Conservation (phyloP, 2,329 filamentous ascomycete genomes). For the Cordyceps fumosorosea region DNA sequence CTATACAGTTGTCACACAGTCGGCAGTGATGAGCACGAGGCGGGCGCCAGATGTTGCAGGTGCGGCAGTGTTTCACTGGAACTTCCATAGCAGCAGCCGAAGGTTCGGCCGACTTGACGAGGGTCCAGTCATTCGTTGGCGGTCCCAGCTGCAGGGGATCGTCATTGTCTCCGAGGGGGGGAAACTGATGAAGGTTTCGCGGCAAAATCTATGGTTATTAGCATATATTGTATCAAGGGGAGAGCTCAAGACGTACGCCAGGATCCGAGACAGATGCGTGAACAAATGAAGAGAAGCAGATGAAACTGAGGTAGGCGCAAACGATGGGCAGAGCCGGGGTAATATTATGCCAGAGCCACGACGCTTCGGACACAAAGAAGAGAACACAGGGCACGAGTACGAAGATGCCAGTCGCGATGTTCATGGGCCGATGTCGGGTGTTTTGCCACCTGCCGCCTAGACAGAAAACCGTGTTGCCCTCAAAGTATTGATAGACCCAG, state of each 20-base stretch:
- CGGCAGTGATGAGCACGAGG: slow-evolving; percentile 94
- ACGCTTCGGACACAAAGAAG: slow-evolving; percentile 80
- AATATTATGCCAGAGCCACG: slow-evolving; percentile 79
- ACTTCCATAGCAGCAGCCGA: slow-evolving; percentile 90
- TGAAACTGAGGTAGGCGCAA: slow-evolving; percentile 85
- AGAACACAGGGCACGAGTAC: slow-evolving; percentile 72
- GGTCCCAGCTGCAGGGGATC: slow-evolving; percentile 79
- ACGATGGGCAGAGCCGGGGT: slow-evolving; percentile 83
- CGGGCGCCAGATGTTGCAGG: slow-evolving; percentile 95
- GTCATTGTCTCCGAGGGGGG: slow-evolving; percentile 65
- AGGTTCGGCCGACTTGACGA: slow-evolving; percentile 73
- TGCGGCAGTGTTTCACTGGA: slow-evolving; percentile 95
- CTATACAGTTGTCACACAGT: slow-evolving; percentile 93
- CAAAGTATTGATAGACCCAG: slow-evolving; percentile 85
- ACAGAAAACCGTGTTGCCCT: slow-evolving; percentile 88
- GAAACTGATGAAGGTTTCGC: slow-evolving; percentile 83
- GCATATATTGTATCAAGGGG: not conserved
- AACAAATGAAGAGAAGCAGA: slow-evolving; percentile 88
- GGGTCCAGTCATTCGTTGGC: slow-evolving; percentile 86
- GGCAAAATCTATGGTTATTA: slow-evolving; percentile 65
- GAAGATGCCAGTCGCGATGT: slow-evolving; percentile 75
- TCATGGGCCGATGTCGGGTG: slow-evolving; percentile 78
- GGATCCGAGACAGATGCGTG: slow-evolving; percentile 91
- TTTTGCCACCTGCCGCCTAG: slow-evolving; percentile 83
- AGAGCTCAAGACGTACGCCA: slow-evolving; percentile 57